A percentile compares a stretch with the other conserved stretches of the same genome.
Conservation (phyloP, 345 rosid genomes). For the Heritiera fomes region DNA sequence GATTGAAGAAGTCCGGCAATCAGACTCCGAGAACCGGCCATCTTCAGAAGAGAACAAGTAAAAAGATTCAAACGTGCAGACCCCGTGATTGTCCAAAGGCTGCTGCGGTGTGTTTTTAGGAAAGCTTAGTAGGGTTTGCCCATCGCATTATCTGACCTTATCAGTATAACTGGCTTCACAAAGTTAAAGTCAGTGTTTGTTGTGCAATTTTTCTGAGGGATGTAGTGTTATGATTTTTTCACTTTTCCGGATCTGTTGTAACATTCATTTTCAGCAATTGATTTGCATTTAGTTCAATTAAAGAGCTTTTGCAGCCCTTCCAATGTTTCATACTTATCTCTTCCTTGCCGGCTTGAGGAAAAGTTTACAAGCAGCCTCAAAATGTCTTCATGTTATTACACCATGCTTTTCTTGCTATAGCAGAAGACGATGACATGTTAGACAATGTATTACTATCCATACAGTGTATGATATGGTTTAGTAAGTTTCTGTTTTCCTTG, state of each 20-base stretch:
- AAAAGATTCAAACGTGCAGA: conserved; percentile 73
- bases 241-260: background rate
- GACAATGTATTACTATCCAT: too few species aligned
- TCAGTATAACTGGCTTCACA: background rate
- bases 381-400: too few species aligned
- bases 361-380: background rate
- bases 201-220: conserved; percentile 4
- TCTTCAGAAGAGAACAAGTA: conserved; percentile 80
- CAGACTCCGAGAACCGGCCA: conserved; percentile 78
- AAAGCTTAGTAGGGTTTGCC: conserved; percentile 6
- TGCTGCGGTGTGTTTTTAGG: conserved; percentile 4
- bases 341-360: background rate
- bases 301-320: background rate
- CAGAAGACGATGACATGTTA: too few species aligned
- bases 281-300: background rate
- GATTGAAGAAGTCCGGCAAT: conserved; percentile 77
- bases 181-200: background rate
- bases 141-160: background rate
- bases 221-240: conserved; percentile 1
- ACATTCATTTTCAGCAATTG: conserved; percentile 13
- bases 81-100: conserved; percentile 42
- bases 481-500: too few species aligned
- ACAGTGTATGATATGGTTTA: too few species aligned
- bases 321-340: background rate
- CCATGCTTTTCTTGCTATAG: too few species aligned